Evolutionary conservation across 371 early-diverging fungal genomes (phyloP), one percentile per base, ranked within the genome.

Genomic region (Massospora cicadina): DNA sequence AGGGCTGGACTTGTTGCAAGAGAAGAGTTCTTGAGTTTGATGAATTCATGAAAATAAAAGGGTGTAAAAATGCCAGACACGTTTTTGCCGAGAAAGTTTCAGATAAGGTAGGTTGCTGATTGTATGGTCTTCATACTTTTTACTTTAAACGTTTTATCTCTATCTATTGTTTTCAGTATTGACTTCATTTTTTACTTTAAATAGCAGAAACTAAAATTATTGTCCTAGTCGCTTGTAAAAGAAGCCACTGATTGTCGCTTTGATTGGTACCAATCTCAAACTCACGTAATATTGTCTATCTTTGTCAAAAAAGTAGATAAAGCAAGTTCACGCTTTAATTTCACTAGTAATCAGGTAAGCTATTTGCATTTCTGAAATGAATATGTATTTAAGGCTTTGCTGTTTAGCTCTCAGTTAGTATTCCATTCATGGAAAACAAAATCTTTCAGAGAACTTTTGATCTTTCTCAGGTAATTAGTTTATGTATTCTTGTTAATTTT

Each of bases 21-120:
- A 81, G 88, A 33, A 80, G 88, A 67, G 96, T 93, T 1, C 81
- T 95, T 21, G 98, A 95, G 74, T 97, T 95, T 80, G 98, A 97
- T 53, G 95, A 95, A 71, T 95, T 97, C 66, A 74, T 95, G 67
- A 93, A 87, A 71, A 90, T 97, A 71, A 76, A 78, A 64, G 98
- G 98, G 25, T 97, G 98, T 76, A 79, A 73, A 63, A 80, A 72
- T 21, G 87, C 87, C 55, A 82, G 81, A 68, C 98, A 97, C 74
- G 71, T 92, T 68, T 97, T 94, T 77, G 77, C 69, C 12, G 68
- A 70, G 27, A 75, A 66, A 3, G 54, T 69, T 55, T 74, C 69
- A 63, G 17, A 43, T 10, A 43, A 43, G 43, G 43, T 43, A 43
- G 68, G 66, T n/a, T n/a, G n/a, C n/a, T n/a, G n/a, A n/a, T n/a